phyloP scores from a whole-genome alignment of 257 asterid species.

The Solanum rostratum region DNA sequence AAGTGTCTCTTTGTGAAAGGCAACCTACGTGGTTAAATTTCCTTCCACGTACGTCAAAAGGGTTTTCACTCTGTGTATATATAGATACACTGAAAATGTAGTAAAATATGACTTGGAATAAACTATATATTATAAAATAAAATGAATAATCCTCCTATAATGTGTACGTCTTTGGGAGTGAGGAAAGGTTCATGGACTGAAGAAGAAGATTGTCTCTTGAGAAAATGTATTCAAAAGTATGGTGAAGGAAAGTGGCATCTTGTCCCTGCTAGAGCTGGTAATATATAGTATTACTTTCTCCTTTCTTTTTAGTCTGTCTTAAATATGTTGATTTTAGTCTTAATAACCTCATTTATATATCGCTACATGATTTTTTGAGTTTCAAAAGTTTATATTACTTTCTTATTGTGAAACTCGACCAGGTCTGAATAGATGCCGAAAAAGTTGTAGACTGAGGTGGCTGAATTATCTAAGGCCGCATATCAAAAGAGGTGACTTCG shows the following conservation, averaged over 20 bases:
- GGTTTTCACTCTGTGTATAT: neutral
- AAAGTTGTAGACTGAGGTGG: conserved; percentile 48
- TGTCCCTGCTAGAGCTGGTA: conserved; percentile 41
- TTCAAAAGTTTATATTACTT: too few species aligned
- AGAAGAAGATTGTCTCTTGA: conserved; percentile 32
- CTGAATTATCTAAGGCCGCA: conserved; percentile 29
- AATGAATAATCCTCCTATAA: neutral
- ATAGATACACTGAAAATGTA: neutral
- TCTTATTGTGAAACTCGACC: too few species aligned
- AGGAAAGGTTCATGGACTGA: conserved; percentile 43
- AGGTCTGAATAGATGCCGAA: conserved; percentile 44
- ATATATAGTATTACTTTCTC: neutral
- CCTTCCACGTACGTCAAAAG: too few species aligned
- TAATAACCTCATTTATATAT: neutral
- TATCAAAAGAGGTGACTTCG: conserved; percentile 29
- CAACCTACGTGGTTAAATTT: too few species aligned
- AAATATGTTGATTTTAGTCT: neutral
- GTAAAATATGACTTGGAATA: neutral
- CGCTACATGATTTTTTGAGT: too few species aligned
- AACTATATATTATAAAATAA: neutral
- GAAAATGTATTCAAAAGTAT: conserved; percentile 16
- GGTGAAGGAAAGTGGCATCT: conserved; percentile 60
- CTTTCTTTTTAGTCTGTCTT: neutral
- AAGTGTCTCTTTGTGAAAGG: neutral
- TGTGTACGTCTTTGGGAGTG: neutral